Base-by-base conservation (phyloP, 1,139 yeast genomes). In the Hyphopichia pseudoburtonii region DNA sequence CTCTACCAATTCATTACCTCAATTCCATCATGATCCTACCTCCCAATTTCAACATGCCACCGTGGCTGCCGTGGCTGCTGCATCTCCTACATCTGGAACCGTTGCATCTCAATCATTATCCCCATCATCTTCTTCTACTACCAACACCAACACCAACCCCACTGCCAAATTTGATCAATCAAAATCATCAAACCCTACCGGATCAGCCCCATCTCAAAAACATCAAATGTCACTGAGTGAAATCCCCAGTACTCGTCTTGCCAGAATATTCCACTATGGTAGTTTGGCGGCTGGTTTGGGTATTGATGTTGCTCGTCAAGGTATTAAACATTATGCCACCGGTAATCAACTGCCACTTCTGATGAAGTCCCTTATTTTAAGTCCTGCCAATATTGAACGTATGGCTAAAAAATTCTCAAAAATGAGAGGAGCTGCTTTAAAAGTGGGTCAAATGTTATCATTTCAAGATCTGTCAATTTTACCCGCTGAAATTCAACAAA, bases 361-460 rank as follows among this genome's bases (percentile, higher is more conserved):
- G 11, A 63, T 81, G 62, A 75, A 75, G 43, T 78, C 85, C 2
- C 60, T 89, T 33, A 66, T 94, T 3, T 69, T 92, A 46, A 82
- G 88, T 4, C 90, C 95, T 2, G 77, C 78, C 19, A 92, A 92
- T 58, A 82, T 92, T 34, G 96, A 92, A 52, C 66, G 95, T 37
- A 78, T 92, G 71, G 95, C 96, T 12, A 80, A 77, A 48, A 89
- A 88, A 58, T 80, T 92, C 51, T 81, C 94, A 37, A 82, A 86
- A 55, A 92, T 92, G 99, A 76, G 99, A 56, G 99, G 99, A 11
- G 99, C 98, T 3, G 99, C 98, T 3, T 72, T 92, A 52, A 92
- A 92, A 57, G 77, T 92, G 37, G 99, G 98, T 12, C 99, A 92
- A 64, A 79, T 92, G 83, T 68, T 94, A 60, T 87, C 96, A 3